Evolutionary conservation across 768 basidiomycete genomes (phyloP).

Genomic region (Podaxis sp.): DNA sequence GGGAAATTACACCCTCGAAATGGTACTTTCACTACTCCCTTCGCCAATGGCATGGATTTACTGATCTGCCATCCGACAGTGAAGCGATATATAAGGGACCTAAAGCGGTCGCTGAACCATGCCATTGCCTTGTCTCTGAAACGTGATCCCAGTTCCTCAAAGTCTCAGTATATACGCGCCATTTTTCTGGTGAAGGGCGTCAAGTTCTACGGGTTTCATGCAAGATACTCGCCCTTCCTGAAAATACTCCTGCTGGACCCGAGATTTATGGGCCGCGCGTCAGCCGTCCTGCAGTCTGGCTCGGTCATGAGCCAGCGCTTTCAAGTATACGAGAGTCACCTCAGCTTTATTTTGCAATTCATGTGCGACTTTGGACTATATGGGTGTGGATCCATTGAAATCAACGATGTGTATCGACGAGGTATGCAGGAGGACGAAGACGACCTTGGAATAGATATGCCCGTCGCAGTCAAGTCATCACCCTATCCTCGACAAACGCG

Average conservation of each 20-base stretch:
- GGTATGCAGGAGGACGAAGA: slow-evolving; percentile 37
- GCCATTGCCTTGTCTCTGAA: slow-evolving; percentile 83
- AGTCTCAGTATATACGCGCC: slow-evolving; percentile 66
- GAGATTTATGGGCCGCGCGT: slow-evolving; percentile 60
- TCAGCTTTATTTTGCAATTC: slow-evolving; percentile 88
- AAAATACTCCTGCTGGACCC: slow-evolving; percentile 83
- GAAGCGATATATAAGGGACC: slow-evolving; percentile 62
- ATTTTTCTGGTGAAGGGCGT: slow-evolving; percentile 90
- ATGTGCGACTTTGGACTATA: slow-evolving; percentile 94
- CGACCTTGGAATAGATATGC: slow-evolving; percentile 20
- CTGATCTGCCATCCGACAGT: slow-evolving; percentile 45
- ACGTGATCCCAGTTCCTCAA: slow-evolving; percentile 60
- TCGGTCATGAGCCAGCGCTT: slow-evolving; percentile 80
- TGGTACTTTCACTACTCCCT: slow-evolving; percentile 41
- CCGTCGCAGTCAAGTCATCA: slow-evolving; percentile 43
- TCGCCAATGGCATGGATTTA: slow-evolving; percentile 1
- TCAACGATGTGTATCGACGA: slow-evolving; percentile 66
- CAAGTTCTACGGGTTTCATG: slow-evolving; percentile 93
- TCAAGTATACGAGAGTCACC: slow-evolving; percentile 85
- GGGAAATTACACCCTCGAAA: slow-evolving; percentile 61
- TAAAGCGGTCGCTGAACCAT: slow-evolving; percentile 78
- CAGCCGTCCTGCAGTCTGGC: slow-evolving; percentile 78
- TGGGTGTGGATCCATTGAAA: slow-evolving; percentile 88
- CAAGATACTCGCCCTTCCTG: slow-evolving; percentile 82
- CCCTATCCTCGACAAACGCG: slow-evolving; percentile 67